These are phyloP conservation scores for Phytopythium mirpurense DNA, from an alignment of 352 stramenopile species.

Conservation along the genomic window DNA sequence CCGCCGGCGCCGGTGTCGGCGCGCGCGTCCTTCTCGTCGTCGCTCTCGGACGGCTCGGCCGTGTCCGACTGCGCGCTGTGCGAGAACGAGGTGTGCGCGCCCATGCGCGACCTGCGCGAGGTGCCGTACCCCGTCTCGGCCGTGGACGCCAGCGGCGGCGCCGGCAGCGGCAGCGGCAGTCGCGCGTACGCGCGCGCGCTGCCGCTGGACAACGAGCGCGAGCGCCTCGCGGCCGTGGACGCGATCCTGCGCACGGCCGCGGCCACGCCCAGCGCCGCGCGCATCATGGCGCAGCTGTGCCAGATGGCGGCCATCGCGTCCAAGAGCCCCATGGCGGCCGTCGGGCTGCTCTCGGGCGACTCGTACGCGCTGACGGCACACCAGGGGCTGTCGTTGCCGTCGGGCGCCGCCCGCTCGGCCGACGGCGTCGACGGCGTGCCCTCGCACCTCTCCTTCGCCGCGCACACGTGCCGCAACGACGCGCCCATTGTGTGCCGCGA, in stretches of 20 bases:
- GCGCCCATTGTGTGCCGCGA: conserved; percentile 55
- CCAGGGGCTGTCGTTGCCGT: conserved; percentile 19
- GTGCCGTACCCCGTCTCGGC: conserved; percentile 68
- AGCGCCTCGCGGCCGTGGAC: conserved; percentile 54
- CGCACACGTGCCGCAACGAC: conserved; percentile 49
- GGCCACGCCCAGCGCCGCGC: conserved; percentile 36
- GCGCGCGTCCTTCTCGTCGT: conserved; percentile 2
- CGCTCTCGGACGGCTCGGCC: conserved; percentile 11
- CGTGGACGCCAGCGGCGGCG: conserved; percentile 23
- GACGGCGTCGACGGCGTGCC: conserved; percentile 33
- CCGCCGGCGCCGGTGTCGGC: neutral
- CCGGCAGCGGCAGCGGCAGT: conserved; percentile 12
- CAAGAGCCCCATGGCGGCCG: conserved; percentile 50
- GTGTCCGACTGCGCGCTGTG: conserved; percentile 49
- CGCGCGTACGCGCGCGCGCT: conserved; percentile 47
- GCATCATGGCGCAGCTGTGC: conserved; percentile 61
- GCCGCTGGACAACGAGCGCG: conserved; percentile 65
- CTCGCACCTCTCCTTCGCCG: conserved; percentile 43
- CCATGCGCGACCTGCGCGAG: conserved; percentile 57
- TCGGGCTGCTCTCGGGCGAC: conserved; percentile 65
- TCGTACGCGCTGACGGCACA: conserved; percentile 63
- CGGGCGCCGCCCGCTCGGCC: neutral
- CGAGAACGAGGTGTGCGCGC: conserved; percentile 62
- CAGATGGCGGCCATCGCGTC: conserved; percentile 79
- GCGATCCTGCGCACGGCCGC: conserved; percentile 26